phyloP scores from a whole-genome alignment of 2,329 filamentous ascomycete species.

The Penicillium oxalicum region DNA sequence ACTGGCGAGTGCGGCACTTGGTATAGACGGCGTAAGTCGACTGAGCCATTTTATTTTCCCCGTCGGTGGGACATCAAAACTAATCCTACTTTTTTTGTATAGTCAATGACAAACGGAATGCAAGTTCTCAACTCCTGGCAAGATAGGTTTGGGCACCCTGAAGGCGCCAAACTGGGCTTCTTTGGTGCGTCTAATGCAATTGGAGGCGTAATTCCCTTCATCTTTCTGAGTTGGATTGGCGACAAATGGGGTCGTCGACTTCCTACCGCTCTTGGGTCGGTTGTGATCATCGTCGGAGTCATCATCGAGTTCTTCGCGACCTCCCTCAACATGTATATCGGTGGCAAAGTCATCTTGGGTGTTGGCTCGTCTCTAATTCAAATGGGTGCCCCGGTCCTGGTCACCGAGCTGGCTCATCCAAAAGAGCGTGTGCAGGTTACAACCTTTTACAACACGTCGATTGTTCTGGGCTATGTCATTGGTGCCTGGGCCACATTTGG shows the following conservation, averaged over 20 bases:
- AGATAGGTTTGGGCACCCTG: constrained; percentile 26
- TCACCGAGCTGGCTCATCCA: constrained; percentile 39
- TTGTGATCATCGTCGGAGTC: constrained; percentile 28
- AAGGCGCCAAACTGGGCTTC: constrained; percentile 19
- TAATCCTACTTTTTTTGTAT: neutral
- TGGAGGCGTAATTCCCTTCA: constrained; percentile 20
- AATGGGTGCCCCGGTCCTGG: constrained; percentile 41
- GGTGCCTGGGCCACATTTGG: constrained; percentile 38
- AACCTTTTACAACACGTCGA: constrained; percentile 40
- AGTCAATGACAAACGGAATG: constrained; percentile 46
- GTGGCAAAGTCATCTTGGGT: constrained; percentile 22
- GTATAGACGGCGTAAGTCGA: constrained; percentile 39
- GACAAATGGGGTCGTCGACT: constrained; percentile 21
- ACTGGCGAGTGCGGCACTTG: constrained; percentile 38
- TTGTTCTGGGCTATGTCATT: constrained; percentile 37
- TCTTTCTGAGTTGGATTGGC: constrained; percentile 18
- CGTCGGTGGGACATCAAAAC: too few relatives aligned
- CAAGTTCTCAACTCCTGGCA: constrained; percentile 42
- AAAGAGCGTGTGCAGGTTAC: constrained; percentile 38
- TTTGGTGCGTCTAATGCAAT: constrained; percentile 20
- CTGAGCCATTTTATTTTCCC: neutral
- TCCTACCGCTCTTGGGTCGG: constrained; percentile 27
- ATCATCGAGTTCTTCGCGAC: constrained; percentile 24
- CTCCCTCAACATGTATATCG: constrained; percentile 23
- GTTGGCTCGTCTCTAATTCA: constrained; percentile 26